Conservation (phyloP, 2,329 filamentous ascomycete species). For the Nigrospora osmanthi region DNA sequence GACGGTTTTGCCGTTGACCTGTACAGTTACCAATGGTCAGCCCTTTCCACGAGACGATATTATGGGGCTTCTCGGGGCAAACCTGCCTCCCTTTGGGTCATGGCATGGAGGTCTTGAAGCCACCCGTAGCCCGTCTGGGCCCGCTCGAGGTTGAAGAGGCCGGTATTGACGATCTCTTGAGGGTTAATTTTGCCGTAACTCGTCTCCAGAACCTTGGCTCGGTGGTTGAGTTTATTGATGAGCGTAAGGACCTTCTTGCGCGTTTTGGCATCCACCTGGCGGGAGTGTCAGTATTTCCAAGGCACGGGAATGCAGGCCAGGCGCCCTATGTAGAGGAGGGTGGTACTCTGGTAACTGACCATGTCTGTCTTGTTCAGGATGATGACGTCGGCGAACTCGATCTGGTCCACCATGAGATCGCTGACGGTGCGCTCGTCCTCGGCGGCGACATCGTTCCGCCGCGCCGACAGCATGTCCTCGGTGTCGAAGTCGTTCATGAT, state of each 20-base stretch:
- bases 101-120: conserved; percentile 61
- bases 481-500: conserved; percentile 68
- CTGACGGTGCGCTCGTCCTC: conserved; percentile 70
- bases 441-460: conserved; percentile 47
- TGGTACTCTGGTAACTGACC: conserved; percentile 25
- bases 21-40: background rate
- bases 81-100: conserved; percentile 52
- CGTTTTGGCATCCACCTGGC: background rate
- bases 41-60: no score
- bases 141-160: conserved; percentile 55
- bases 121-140: conserved; percentile 61
- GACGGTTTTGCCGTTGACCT: conserved; percentile 40
- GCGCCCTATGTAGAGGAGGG: conserved; percentile 17
- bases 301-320: conserved; percentile 6
- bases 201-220: conserved; percentile 55
- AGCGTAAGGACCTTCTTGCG: conserved; percentile 34
- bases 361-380: conserved; percentile 65
- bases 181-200: conserved; percentile 43
- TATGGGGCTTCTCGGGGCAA: conserved; percentile 10
- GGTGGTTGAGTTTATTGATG: conserved; percentile 56
- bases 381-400: conserved; percentile 70
- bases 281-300: background rate
- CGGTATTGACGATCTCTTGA: conserved; percentile 58
- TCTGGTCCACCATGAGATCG: conserved; percentile 69
- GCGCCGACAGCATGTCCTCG: conserved; percentile 52